Evolutionary conservation across 2,329 filamentous ascomycete genomes (phyloP), one percentile per base, ranked within the genome.

Genomic region (Penicillium sp.): DNA sequence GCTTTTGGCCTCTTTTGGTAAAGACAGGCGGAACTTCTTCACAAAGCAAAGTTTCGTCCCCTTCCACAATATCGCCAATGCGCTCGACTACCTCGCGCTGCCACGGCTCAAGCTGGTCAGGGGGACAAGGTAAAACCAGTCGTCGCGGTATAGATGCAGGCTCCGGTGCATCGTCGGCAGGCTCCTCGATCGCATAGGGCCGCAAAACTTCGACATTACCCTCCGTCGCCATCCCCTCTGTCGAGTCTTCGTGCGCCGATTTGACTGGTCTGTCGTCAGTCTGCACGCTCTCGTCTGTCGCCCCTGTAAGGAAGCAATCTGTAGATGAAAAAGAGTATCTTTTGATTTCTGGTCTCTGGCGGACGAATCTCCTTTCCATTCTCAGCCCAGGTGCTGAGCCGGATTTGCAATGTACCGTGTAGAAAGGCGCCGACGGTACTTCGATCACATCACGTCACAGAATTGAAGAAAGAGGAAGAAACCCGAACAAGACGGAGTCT

Each of bases 161-260:
- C 9, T 39, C 37, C 6, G 57, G 35, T 2, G 66, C 61, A 32
- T 66, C 63, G 12, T 63, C 61, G 29, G 29, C 29, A 6, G 66
- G 62, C 41, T 69, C 67, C 48, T 68, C 67, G n/a, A 69, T 60
- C 26, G 56, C 65, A 52, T 73, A 73, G 12, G 72, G 71, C 18
- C 55, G 60, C 18, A 73, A 54, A 3, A 67, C 57, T 46, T 67
- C 59, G 9, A 60, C 51, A 44, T 64, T 54, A 26, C 2, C 28
- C 3, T 13, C 35, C 25, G 39, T 36, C 37, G 25, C 27, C 28
- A 32, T 13, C 12, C 39, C 3, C 13, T 41, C 33, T 5, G 37
- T 58, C 46, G 64, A 55, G 28, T 67, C 9, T 4, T 45, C 46
- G 13, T 44, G 13, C 2, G 13, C 28, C n/a, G 1, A 13, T 37